Evolutionary conservation across 495 filamentous ascomycete genomes (phyloP).

Genomic region (Penicillium argentinense): DNA sequence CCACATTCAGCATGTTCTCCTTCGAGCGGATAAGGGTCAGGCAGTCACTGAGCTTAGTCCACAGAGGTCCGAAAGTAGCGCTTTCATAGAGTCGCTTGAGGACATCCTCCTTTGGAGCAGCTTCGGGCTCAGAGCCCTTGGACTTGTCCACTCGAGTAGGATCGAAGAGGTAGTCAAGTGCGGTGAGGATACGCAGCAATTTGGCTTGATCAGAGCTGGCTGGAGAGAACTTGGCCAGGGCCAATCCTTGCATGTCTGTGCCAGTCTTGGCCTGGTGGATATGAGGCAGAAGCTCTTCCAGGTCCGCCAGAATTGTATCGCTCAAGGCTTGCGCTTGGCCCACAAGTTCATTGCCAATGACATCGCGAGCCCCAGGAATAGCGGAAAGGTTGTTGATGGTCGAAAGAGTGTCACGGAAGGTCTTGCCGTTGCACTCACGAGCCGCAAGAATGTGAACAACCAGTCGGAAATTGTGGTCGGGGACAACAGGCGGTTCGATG

Average conservation of each 20-base stretch:
- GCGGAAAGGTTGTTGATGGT: slow-evolving; percentile 97
- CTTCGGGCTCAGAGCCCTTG: slow-evolving; percentile 54
- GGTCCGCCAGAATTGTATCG: slow-evolving; percentile 76
- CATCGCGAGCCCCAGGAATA: slow-evolving; percentile 83
- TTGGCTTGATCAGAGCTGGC: slow-evolving; percentile 95
- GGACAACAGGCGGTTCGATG: slow-evolving; percentile 81
- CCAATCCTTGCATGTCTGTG: slow-evolving; percentile 92
- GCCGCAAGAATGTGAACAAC: slow-evolving; percentile 95
- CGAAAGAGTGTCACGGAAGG: slow-evolving; percentile 92
- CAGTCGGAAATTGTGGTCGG: slow-evolving; percentile 83
- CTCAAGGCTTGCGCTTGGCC: slow-evolving; percentile 80
- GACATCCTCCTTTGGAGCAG: slow-evolving; percentile 67
- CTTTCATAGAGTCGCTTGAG: slow-evolving; percentile 87
- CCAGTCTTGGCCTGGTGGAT: slow-evolving; percentile 84
- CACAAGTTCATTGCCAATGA: slow-evolving; percentile 90
- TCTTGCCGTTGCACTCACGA: slow-evolving; percentile 93
- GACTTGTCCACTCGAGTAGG: slow-evolving; percentile 59
- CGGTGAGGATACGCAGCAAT: slow-evolving; percentile 86
- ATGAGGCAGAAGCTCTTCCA: slow-evolving; percentile 83
- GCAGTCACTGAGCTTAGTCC: slow-evolving; percentile 93
- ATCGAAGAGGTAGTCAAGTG: slow-evolving; percentile 93
- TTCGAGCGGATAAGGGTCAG: slow-evolving; percentile 83
- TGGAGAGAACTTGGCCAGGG: slow-evolving; percentile 92
- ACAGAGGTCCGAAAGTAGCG: slow-evolving; percentile 82
- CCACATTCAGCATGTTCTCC: slow-evolving; percentile 93